Percentiles rank a stretch among this genome's conserved stretches.
Evolutionary conservation across 2,329 filamentous ascomycete genomes (phyloP).

Genomic region (Microdochium nivale): DNA sequence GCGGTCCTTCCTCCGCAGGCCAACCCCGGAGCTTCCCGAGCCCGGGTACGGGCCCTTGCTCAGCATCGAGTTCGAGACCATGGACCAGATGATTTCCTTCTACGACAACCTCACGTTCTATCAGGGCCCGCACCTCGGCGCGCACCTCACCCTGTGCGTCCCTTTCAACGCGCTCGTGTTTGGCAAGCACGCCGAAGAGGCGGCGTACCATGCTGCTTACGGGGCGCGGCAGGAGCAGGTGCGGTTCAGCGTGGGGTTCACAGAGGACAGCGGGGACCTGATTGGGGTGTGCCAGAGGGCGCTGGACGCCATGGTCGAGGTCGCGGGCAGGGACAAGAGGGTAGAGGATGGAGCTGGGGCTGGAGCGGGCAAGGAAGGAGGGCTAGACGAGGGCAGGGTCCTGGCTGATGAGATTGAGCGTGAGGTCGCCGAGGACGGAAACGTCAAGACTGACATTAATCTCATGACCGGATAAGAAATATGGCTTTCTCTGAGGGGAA

Average conservation of each 20-base stretch:
- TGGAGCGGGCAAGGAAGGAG: too few species aligned
- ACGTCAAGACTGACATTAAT: not conserved
- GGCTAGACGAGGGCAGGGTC: not conserved
- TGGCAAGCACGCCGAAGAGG: conserved; percentile 25
- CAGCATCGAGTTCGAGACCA: conserved; percentile 37
- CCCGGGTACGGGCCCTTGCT: conserved; percentile 49
- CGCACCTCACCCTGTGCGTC: conserved; percentile 39
- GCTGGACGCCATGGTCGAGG: not conserved
- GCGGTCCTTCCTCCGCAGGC: conserved; percentile 20
- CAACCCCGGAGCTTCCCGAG: conserved; percentile 32
- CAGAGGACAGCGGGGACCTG: conserved; percentile 31
- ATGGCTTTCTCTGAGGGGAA: too few species aligned
- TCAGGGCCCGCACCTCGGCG: conserved; percentile 44
- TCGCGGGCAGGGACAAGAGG: not conserved
- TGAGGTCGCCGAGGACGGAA: not conserved
- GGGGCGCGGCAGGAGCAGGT: conserved; percentile 32
- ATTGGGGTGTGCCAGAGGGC: conserved; percentile 13
- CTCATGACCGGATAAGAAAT: too few species aligned
- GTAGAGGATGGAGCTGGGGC: not conserved
- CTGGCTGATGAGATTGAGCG: not conserved
- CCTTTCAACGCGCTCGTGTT: conserved; percentile 38
- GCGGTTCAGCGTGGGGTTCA: conserved; percentile 35
- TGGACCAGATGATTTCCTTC: conserved; percentile 32
- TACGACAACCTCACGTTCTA: conserved; percentile 40
- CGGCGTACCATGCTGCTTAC: conserved; percentile 22